Base-by-base conservation (phyloP, 176 grass and related monocot genomes). In the Lolium multiflorum region DNA sequence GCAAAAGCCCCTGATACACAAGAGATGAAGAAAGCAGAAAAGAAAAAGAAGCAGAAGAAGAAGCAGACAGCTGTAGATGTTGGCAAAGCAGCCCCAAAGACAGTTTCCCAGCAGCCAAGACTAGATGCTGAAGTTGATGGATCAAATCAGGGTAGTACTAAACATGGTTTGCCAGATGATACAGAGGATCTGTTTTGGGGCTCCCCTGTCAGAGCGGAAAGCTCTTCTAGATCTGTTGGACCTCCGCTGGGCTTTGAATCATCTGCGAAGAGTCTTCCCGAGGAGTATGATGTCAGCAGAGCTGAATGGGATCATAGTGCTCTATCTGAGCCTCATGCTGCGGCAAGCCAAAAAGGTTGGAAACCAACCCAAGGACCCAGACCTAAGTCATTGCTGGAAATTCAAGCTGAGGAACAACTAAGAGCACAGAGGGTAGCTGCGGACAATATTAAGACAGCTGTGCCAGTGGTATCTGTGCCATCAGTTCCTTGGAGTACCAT, bases 21-120 rank as follows among this genome's bases (percentile, higher is more conserved):
- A 35, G 92, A 96, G 81, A 64, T 72, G 7, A 97, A 97, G 83
- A 97, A 92, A 83, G 12, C 97, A 59, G 97, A 99, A 65, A 99
- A 99, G 87, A 99, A 99, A 91, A 99, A 84, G 89, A 97, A 92
- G 80, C 97, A 94, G 86, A 99, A 97, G 78, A 95, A 93, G 75
- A 84, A 90, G 87, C 87, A 93, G 35, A 51, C 82, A 80, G 76
- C 51, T 80, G 55, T 62, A 77, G 91, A 95, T 84, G 73, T 55
- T 89, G 78, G 84, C 44, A 95, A 89, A 91, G 91, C 76, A 83
- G 61, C 79, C 38, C 65, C 81, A 67, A 99, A 91, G 74, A 38
- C 22, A 47, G 74, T 93, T 85, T 54, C 76, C 21, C 80, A 92
- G 21, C 81, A 79, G 71, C 71, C 84, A 84, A 90, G 35, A 56